Evolutionary conservation across 1,284 basidiomycete species (phyloP), one percentile per base, ranked within the genome.

Genomic region (Ustilago loliicola): DNA sequence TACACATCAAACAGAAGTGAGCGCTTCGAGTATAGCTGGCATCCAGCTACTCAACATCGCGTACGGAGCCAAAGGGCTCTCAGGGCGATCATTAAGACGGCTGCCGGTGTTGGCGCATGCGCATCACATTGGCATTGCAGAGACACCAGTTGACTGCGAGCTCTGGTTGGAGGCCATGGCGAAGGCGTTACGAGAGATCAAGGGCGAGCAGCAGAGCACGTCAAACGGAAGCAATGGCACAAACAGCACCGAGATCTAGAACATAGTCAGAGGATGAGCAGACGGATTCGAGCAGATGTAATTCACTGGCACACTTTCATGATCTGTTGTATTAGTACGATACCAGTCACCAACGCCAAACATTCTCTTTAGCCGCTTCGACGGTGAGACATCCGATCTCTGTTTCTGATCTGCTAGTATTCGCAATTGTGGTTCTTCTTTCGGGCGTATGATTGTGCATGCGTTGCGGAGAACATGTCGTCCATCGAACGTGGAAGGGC

Each of bases 61-160:
- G 0, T 87, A 89, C 11, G 88, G 89, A 80, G 96, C 95, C 86
- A 89, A 93, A 86, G 91, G 91, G n/a, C 90, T 96, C 88, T 97
- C 96, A 10, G 96, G 96, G 19, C 91, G 96, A 53, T 92, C 94
- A 3, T 89, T 99, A 8, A 91, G 96, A 15, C 91, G 94, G 10
- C 89, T 99, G 21, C 96, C 96, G 1, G 93, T 98, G 30, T 90
- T 99, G 34, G 94, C 96, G 1, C 91, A 97, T 67, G 93, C 95
- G 2, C 89, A 91, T 3, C 92, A 95, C 84, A 91, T 96, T 57
- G 90, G 64, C 15, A 58, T 60, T 42, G 70, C 67, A 7, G 63
- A 61, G 23, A 59, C 57, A 11, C 74, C 71, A 2, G 52, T 78
- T 13, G 55, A 59, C 5, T 73, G 67, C 53, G 53, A 53, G 10